Evolutionary conservation across 2,329 filamentous ascomycete genomes (phyloP), one percentile per base, ranked within the genome.

Genomic region (Westerdykella sp.): DNA sequence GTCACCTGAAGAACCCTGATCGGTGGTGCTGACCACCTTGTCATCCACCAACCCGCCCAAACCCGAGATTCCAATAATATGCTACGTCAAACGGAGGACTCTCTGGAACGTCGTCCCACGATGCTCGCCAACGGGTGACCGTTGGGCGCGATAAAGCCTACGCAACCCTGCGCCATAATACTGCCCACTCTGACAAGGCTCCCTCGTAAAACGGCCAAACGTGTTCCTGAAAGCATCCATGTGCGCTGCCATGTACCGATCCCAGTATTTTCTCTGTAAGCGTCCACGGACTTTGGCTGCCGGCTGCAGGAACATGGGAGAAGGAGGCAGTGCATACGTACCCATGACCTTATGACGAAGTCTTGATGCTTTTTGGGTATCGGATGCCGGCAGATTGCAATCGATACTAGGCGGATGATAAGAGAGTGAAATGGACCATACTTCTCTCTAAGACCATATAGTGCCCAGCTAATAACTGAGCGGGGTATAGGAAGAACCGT

Each of bases 1-100:
- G 22, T 42, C 15, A 39, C 40, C n/a, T 34, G 22, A 31, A 42
- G 47, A 49, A 41, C 40, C 44, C 46, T 34, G 41, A 25, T 35
- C 34, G 25, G 32, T 45, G 49, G 46, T 42, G 48, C 50, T 44
- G 47, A 47, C 43, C 43, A 44, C 32, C 25, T 38, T 12, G 22
- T 31, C 23, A 38, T 44, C 36, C n/a, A 14, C n/a, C 9, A n/a
- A 25, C 7, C 32, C 30, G 36, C 37, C 41, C 4, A 34, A 3
- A 34, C 34, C 30, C 42, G 42, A 30, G 23, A 45, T 39, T 32
- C 41, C 34, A 40, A 37, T 44, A 39, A 38, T 40, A 12, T 16
- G 32, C 13, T 36, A 13, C 34, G 28, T 39, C 41, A 44, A 44
- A 47, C 45, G 13, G 31, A 32, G n/a, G 36, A 39, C 34, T 34